Conservation (phyloP, 805 yeast species). For the Metschnikowia cubensis region DNA sequence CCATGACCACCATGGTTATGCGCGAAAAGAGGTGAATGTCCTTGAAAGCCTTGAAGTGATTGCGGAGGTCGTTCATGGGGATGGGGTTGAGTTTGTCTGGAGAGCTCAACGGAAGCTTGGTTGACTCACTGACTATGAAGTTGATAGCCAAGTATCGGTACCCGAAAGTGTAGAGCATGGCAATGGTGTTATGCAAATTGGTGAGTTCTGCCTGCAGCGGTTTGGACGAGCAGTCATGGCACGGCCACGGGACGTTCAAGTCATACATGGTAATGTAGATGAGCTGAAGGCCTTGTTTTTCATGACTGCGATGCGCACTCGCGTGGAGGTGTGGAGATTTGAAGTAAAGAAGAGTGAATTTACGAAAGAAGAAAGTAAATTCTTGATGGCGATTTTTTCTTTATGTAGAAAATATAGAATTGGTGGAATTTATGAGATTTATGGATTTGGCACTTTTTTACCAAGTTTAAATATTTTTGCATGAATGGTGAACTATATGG, state of each 20-base stretch:
- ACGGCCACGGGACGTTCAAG: conserved; percentile 74
- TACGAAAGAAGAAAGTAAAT: no score
- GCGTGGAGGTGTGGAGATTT: not conserved
- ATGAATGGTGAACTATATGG: no score
- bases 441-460: no score
- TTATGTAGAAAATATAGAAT: no score
- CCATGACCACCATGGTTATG: conserved; percentile 71
- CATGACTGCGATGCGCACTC: conserved; percentile 6
- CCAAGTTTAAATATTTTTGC: no score
- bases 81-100: conserved; percentile 46
- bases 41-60: conserved; percentile 23
- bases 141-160: conserved; percentile 78
- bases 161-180: conserved; percentile 56
- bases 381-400: no score
- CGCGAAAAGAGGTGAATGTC: conserved; percentile 54
- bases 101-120: conserved; percentile 48
- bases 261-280: conserved; percentile 39
- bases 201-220: conserved; percentile 42
- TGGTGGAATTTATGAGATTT: no score
- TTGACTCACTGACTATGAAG: conserved; percentile 48
- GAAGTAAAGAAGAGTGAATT: not conserved
- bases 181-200: conserved; percentile 46
- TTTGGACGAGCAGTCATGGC: conserved; percentile 39
- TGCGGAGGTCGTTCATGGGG: conserved; percentile 31
- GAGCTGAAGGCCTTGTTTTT: not conserved